Conservation (phyloP, 352 stramenopile species). For the Albugo candida region DNA sequence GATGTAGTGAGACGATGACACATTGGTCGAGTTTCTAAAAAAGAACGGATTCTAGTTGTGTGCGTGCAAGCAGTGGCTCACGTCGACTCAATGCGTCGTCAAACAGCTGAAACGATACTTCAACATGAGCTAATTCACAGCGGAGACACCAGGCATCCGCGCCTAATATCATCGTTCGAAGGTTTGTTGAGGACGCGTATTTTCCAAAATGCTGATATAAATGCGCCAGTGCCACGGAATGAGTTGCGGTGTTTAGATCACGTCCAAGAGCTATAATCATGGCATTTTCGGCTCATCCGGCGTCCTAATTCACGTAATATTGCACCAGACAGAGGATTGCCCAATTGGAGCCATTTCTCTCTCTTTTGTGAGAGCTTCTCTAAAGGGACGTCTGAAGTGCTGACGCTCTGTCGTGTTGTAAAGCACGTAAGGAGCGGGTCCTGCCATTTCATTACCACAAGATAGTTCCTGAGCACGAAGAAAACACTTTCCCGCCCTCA, state of each 20-base stretch:
- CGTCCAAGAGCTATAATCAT: slow-evolving; percentile 58
- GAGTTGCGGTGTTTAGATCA: slow-evolving; percentile 29
- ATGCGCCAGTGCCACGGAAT: slow-evolving; percentile 60
- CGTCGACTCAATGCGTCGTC: slow-evolving; percentile 50
- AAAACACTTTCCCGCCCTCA: slow-evolving; percentile 72
- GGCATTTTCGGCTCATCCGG: slow-evolving; percentile 41
- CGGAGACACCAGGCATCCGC: slow-evolving; percentile 43
- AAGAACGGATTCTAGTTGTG: slow-evolving; percentile 7
- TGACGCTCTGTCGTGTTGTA: slow-evolving; percentile 41
- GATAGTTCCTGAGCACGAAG: slow-evolving; percentile 55
- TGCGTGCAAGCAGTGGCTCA: slow-evolving; percentile 12
- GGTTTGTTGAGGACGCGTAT: slow-evolving; percentile 57
- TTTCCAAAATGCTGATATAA: slow-evolving; percentile 69
- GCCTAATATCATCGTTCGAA: slow-evolving; percentile 49
- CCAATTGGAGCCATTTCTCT: slow-evolving; percentile 49
- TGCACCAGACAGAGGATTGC: slow-evolving; percentile 49
- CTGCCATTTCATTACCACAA: slow-evolving; percentile 28
- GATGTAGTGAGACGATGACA: slow-evolving; percentile 29
- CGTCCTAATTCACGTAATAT: slow-evolving; percentile 35
- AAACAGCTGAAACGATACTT: slow-evolving; percentile 43
- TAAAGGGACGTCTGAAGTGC: slow-evolving; percentile 36
- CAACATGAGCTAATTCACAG: slow-evolving; percentile 60
- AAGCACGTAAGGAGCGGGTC: slow-evolving; percentile 31
- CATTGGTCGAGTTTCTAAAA: no score
- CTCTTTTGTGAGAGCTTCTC: slow-evolving; percentile 17